Evolutionary conservation across 352 stramenopile species (phyloP), one percentile per base, ranked within the genome.

Genomic region (Achlya hypogyna): DNA sequence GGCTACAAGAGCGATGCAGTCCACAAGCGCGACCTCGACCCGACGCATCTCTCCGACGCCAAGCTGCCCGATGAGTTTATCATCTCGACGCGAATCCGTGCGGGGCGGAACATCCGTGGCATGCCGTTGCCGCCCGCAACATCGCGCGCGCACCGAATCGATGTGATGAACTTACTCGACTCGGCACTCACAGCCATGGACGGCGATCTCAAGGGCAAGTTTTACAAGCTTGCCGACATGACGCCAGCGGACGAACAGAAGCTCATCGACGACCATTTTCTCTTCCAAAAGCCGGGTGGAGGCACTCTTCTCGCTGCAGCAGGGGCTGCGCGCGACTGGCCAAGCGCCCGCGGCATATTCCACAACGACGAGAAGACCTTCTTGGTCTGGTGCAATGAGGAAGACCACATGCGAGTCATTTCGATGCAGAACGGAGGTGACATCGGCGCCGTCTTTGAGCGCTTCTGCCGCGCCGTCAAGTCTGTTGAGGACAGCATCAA

Each of bases 261-360:
- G 77, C 75, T 96, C 8, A 91, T 96, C 35, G 72, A 88, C 67
- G 77, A 89, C 35, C 86, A 93, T 54, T 89, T 97, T 62, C 72
- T 96, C 14, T 96, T 96, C 71, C 81, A 96, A 63, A 95, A 96
- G 74, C 89, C 89, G 0, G 86, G 89, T 14, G 82, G 86, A 3
- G 79, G 76, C 34, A 88, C 79, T 38, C 69, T 91, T 58, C 69
- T 88, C 23, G 82, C 78, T 40, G 84, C 85, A 32, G 82, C 88
- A 23, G 87, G 87, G 4, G 82, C 89, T 5, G 86, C 84, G 5
- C 74, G 86, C 32, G 85, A 93, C 74, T 97, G 88, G 89, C 89
- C 88, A 2, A 80, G 95, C 69, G 88, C 76, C n/a, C 76, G 89
- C 65, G 88, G 85, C 32, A 88, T 96, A 56, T 96, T 95, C 72